phyloP scores from a whole-genome alignment of 495 filamentous ascomycete genomes.

The Annulohypoxylon nitens region DNA sequence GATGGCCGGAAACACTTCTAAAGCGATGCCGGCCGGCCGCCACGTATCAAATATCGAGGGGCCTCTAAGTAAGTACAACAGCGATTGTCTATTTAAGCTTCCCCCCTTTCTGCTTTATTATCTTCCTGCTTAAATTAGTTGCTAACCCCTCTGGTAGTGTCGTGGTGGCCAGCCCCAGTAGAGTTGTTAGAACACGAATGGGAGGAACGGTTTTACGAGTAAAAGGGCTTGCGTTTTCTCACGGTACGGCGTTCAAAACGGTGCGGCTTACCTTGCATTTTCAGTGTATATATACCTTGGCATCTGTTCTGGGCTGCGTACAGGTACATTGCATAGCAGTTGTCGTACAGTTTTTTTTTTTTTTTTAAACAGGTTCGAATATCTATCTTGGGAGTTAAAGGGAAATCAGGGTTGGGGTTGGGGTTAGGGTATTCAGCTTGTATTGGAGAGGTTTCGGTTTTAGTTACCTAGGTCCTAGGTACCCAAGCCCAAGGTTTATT shows the following conservation, averaged over 20 bases:
- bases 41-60: constrained; percentile 45
- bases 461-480: too few species aligned
- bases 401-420: constrained; percentile 25
- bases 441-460: too few species aligned
- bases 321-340: not conserved
- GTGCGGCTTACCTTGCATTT: constrained; percentile 13
- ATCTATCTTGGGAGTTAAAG: constrained; percentile 24
- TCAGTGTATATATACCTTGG: constrained; percentile 35
- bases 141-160: constrained; percentile 33
- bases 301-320: constrained; percentile 8
- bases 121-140: not conserved
- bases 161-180: constrained; percentile 49
- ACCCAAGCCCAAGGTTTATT: too few species aligned
- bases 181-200: constrained; percentile 45
- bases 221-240: constrained; percentile 14
- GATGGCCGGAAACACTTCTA: constrained; percentile 2
- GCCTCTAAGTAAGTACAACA: constrained; percentile 25
- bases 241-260: constrained; percentile 27
- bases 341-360: not conserved
- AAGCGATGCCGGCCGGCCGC: constrained; percentile 9
- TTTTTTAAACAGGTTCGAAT: constrained; percentile 14
- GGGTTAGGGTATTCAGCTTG: constrained; percentile 10
- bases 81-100: not conserved
- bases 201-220: constrained; percentile 52
- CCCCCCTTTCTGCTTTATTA: not conserved